Percentiles rank a stretch among this genome's conserved stretches.
Evolutionary conservation across 1,139 yeast genomes (phyloP).

Genomic region (Kodamaea anthophila): DNA sequence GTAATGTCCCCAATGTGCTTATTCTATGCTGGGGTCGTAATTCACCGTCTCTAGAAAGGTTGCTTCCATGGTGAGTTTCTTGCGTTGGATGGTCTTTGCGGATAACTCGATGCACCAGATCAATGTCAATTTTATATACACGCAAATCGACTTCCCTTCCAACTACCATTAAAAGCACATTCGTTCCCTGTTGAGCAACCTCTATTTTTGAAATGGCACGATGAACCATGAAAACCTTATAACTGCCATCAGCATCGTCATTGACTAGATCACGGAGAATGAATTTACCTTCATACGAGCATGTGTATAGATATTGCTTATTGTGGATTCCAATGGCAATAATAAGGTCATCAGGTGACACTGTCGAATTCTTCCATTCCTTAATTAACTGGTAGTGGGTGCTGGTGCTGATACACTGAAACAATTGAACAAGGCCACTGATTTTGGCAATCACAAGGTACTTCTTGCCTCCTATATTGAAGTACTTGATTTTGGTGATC

Average conservation of each 20-base stretch:
- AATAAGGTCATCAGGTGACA: constrained; percentile 20
- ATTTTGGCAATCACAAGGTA: constrained; percentile 25
- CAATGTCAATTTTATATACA: constrained; percentile 17
- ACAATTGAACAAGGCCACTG: constrained; percentile 29
- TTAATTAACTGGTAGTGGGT: constrained; percentile 15
- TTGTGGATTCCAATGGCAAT: constrained; percentile 28
- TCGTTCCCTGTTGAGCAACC: constrained; percentile 14
- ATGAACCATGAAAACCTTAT: constrained; percentile 23
- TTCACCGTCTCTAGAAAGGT: no score
- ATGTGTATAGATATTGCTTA: constrained; percentile 31
- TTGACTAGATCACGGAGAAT: constrained; percentile 39
- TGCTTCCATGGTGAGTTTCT: no score
- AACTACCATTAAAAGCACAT: constrained; percentile 30
- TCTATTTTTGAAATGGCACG: constrained; percentile 34
- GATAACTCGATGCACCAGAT: no score
- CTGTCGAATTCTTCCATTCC: constrained; percentile 27
- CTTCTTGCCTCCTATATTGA: constrained; percentile 15
- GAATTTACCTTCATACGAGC: constrained; percentile 40
- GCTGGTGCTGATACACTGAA: constrained; percentile 11
- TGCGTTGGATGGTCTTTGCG: no score
- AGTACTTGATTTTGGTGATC: constrained; percentile 17
- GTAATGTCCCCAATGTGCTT: no score
- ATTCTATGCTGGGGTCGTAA: no score
- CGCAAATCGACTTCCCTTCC: constrained; percentile 44
- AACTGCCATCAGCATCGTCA: constrained; percentile 32